phyloP scores from a whole-genome alignment of 2,329 filamentous ascomycete species.

The Pseudogymnoascus sp. region DNA sequence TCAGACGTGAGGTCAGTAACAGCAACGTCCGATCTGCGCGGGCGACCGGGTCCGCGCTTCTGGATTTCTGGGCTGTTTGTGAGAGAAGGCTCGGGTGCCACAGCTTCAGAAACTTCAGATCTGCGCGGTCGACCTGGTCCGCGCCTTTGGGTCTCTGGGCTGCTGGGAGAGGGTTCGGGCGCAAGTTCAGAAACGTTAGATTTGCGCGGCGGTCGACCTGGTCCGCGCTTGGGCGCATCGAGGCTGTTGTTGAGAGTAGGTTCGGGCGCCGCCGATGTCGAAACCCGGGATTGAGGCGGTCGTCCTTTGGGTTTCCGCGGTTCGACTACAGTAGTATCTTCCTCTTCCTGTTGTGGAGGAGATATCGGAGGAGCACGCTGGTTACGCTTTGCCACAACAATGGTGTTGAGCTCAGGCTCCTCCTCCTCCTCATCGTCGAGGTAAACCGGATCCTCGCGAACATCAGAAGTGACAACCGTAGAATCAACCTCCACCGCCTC shows the following conservation, averaged over 20 bases:
- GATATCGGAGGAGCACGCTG: neutral
- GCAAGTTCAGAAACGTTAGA: neutral
- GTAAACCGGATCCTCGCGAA: neutral
- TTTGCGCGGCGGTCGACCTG: neutral
- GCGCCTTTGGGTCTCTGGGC: neutral
- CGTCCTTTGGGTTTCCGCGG: neutral
- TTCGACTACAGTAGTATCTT: neutral
- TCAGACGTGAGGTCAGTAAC: neutral
- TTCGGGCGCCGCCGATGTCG: neutral
- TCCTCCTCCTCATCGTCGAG: neutral
- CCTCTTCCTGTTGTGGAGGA: neutral
- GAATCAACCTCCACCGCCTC: neutral
- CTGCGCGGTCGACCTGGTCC: neutral
- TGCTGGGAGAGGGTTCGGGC: neutral
- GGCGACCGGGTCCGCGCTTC: too few species aligned
- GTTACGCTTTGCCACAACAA: neutral
- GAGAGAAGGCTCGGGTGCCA: too few species aligned
- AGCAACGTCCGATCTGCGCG: neutral
- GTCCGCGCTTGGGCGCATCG: neutral
- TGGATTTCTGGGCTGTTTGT: too few species aligned
- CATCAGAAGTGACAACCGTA: neutral
- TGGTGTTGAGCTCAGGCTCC: neutral
- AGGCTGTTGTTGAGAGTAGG: neutral
- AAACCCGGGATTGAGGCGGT: neutral
- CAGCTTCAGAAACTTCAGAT: neutral